A percentile compares a stretch with the other conserved stretches of the same genome.
phyloP scores from a whole-genome alignment of 177 flowering plant genomes.

The Vitis hybrid region DNA sequence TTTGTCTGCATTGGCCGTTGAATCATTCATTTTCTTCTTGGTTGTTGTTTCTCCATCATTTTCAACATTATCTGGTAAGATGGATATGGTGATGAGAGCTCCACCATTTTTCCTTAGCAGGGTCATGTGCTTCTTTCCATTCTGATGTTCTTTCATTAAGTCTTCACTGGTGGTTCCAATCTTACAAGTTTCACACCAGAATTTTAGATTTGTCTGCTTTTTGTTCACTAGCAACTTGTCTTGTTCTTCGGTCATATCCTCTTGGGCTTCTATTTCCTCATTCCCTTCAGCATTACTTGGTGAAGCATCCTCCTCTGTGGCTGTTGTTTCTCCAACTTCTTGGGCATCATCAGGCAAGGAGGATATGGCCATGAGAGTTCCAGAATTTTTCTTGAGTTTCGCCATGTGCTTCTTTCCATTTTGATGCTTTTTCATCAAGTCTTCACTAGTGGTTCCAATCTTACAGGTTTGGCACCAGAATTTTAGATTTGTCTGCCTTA shows the following conservation, averaged over 20 bases:
- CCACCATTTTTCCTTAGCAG: conserved; percentile 10
- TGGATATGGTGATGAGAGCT: conserved; percentile 3
- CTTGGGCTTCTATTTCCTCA: background rate
- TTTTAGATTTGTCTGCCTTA: background rate
- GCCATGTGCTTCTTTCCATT: conserved; percentile 7
- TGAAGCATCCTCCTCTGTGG: background rate
- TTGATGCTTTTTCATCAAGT: conserved; percentile 3
- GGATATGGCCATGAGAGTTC: conserved; percentile 4
- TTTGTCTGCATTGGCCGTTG: background rate
- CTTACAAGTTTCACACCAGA: conserved; percentile 9
- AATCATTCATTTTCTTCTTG: background rate
- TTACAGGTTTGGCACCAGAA: conserved; percentile 9
- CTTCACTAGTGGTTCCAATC: background rate
- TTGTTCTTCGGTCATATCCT: background rate
- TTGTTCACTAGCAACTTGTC: background rate
- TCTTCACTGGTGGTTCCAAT: background rate
- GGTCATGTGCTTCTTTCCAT: conserved; percentile 7
- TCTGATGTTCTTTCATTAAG: conserved; percentile 5
- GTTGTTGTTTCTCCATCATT: background rate
- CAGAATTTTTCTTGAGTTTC: background rate
- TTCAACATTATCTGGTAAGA: background rate
- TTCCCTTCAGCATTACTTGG: background rate
- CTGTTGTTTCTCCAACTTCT: background rate
- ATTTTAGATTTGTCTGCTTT: background rate
- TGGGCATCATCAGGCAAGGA: conserved; percentile 1